A percentile compares a stretch with the other conserved stretches of the same genome.
phyloP scores from a whole-genome alignment of 345 rosid genomes.

The Eucalyptus caleyi region DNA sequence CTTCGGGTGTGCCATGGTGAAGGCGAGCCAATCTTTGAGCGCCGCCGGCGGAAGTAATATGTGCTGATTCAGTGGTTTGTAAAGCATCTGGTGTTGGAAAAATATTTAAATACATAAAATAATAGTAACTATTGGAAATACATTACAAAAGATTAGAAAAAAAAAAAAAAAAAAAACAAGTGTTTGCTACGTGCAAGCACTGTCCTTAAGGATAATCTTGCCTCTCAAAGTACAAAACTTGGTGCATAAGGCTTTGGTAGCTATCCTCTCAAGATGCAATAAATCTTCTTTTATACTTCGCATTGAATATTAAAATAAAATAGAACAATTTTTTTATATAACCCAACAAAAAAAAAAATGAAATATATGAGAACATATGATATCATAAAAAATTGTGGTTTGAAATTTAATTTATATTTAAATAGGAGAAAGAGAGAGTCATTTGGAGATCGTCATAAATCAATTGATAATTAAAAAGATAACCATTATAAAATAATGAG shows the following conservation, averaged over 20 bases:
- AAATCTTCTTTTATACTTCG: fast-evolving
- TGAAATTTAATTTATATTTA: no score
- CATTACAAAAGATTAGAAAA: no score
- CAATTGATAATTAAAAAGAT: fast-evolving
- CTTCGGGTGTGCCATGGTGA: background rate
- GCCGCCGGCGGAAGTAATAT: background rate
- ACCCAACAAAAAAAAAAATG: fast-evolving
- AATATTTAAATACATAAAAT: no score
- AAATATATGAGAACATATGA: fast-evolving
- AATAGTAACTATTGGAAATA: fast-evolving
- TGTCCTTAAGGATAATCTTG: fast-evolving
- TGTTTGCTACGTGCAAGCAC: fast-evolving
- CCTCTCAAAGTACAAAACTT: fast-evolving
- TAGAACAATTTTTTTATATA: fast-evolving
- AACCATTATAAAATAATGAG: no score
- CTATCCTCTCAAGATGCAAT: fast-evolving
- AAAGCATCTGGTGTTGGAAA: background rate
- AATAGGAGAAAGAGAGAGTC: fast-evolving
- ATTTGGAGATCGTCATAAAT: fast-evolving
- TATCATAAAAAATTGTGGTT: no score
- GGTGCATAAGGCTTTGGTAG: fast-evolving
- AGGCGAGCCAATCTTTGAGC: background rate
- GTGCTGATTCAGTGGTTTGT: background rate
- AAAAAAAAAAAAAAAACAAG: fast-evolving
- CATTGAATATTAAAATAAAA: fast-evolving